Evolutionary conservation across 106 monocot genomes (phyloP).

Genomic region (Iris macrosiphon): DNA sequence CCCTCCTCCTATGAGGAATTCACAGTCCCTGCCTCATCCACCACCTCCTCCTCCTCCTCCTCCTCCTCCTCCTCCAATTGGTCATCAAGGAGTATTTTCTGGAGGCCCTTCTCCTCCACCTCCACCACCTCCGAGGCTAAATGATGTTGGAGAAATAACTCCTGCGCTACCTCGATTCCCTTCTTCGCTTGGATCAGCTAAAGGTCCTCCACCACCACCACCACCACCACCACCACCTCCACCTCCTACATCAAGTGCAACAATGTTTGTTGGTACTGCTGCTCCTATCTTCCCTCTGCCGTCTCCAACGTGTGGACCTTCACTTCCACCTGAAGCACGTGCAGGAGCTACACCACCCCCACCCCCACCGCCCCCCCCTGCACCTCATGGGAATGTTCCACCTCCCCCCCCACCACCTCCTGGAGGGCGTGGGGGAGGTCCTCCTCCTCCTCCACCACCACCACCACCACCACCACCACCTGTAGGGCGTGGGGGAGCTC

Average conservation of each 20-base stretch:
- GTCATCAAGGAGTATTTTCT: neutral
- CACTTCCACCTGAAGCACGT: neutral
- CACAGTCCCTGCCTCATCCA: too few species aligned
- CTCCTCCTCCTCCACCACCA: conserved; percentile 25
- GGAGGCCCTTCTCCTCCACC: conserved; percentile 17
- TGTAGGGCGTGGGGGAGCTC: too few species aligned
- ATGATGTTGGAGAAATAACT: too few species aligned
- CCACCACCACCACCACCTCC: too few species aligned
- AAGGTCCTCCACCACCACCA: conserved; percentile 7
- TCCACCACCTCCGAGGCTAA: too few species aligned
- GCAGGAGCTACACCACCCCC: conserved; percentile 10
- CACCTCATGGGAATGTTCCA: neutral
- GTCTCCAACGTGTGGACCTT: too few species aligned
- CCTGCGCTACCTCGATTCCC: conserved; percentile 9
- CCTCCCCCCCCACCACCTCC: conserved; percentile 10
- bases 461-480: conserved; percentile 36
- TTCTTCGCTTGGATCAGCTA: too few species aligned
- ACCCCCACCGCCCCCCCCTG: conserved; percentile 26
- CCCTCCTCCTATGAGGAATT: neutral
- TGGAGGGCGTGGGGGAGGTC: conserved; percentile 1
- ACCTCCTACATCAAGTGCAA: too few species aligned
- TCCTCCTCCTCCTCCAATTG: conserved; percentile 21
- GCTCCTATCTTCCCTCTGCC: too few species aligned
- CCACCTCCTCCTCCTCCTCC: conserved; percentile 8
- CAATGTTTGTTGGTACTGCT: too few species aligned